Conservation (phyloP, 2,329 filamentous ascomycete genomes). For the Monosporascus sp. region DNA sequence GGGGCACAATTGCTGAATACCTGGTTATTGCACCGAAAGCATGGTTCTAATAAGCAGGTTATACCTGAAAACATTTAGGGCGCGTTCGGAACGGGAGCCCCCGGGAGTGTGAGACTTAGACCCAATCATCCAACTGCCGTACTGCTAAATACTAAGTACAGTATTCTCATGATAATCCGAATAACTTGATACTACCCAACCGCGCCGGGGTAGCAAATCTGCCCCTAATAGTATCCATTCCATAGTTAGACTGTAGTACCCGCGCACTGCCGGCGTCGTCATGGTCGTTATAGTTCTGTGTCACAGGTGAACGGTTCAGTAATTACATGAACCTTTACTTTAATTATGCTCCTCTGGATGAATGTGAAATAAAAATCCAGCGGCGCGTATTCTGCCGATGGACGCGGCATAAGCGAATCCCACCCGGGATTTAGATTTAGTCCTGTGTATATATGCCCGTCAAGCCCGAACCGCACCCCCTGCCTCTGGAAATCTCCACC, state of each 20-base stretch:
- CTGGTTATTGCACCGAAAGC: too few species aligned
- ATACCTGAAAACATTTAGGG: conserved; percentile 3
- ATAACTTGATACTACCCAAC: conserved; percentile 8
- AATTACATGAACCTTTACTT: not conserved
- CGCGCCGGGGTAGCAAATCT: conserved; percentile 3
- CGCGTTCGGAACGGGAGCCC: conserved; percentile 14
- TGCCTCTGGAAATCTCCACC: conserved; percentile 3
- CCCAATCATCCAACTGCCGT: conserved; percentile 23
- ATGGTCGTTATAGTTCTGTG: conserved; percentile 7
- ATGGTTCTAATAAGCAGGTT: too few species aligned
- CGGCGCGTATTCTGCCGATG: conserved; percentile 12
- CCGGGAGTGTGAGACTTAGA: conserved; percentile 10
- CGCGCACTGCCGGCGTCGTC: not conserved
- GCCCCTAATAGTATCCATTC: not conserved
- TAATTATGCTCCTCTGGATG: conserved; percentile 20
- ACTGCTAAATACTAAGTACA: conserved; percentile 1
- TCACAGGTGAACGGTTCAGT: conserved; percentile 7
- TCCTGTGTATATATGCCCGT: conserved; percentile 9
- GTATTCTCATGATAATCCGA: conserved; percentile 3
- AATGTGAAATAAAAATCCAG: conserved; percentile 15
- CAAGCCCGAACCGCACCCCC: not conserved
- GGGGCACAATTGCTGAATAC: too few species aligned
- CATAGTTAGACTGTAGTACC: not conserved
- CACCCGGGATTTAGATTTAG: conserved; percentile 1
- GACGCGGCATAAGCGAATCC: conserved; percentile 15